Conservation (phyloP, 495 filamentous ascomycete species). For the Penicillium waksmanii region DNA sequence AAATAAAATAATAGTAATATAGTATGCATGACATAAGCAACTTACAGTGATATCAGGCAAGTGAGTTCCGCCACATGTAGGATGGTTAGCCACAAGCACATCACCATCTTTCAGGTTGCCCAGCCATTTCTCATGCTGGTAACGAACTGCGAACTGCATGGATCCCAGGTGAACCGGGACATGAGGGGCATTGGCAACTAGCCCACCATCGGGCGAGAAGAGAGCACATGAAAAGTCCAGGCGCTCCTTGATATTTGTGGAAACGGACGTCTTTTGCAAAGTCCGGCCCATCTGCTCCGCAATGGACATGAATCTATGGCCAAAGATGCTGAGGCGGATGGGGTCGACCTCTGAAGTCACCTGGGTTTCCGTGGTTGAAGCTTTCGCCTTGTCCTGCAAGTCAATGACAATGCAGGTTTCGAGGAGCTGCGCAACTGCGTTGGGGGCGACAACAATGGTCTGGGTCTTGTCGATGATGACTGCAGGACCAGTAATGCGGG, state of each 20-base stretch:
- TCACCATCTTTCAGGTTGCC: constrained; percentile 89
- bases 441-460: constrained; percentile 89
- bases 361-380: constrained; percentile 4
- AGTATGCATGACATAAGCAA: not conserved
- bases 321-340: constrained; percentile 94
- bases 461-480: constrained; percentile 95
- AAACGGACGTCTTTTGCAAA: constrained; percentile 95
- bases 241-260: constrained; percentile 97
- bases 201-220: constrained; percentile 85
- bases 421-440: constrained; percentile 56
- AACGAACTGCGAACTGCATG: constrained; percentile 94
- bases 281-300: constrained; percentile 98
- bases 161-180: constrained; percentile 89
- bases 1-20: not conserved
- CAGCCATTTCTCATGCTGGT: constrained; percentile 89
- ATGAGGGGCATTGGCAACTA: constrained; percentile 95
- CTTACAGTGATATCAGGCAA: constrained; percentile 89
- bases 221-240: constrained; percentile 96
- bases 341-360: constrained; percentile 73
- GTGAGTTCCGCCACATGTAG: constrained; percentile 87
- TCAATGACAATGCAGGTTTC: constrained; percentile 56
- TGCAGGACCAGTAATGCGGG: constrained; percentile 80
- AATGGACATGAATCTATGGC: constrained; percentile 98
- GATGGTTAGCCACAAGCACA: constrained; percentile 94
- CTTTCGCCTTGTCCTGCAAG: constrained; percentile 43